Evolutionary conservation across 768 basidiomycete genomes (phyloP).

Genomic region (Rhodotorula graminis): DNA sequence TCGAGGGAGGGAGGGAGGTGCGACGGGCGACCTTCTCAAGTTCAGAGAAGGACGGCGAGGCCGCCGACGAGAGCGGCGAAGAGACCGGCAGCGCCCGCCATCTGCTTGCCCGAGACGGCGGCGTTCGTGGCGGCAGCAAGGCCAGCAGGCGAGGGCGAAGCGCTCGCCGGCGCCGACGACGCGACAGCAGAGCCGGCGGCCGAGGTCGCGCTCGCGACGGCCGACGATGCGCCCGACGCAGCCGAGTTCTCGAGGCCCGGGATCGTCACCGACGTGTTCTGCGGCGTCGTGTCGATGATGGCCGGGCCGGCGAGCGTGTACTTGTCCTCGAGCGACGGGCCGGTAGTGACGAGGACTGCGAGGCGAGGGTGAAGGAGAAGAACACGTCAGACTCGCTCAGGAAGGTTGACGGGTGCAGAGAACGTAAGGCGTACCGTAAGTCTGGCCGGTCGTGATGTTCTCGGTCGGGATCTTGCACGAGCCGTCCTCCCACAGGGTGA

Average conservation of each 20-base stretch:
- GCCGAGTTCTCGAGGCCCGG: conserved; percentile 5
- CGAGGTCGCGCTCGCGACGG: too few relatives aligned
- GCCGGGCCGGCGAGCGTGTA: conserved; percentile 27
- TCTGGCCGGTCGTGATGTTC: conserved; percentile 26
- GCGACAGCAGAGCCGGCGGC: too few relatives aligned
- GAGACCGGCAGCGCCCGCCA: neutral
- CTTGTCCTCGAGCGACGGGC: conserved; percentile 16
- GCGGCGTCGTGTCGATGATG: conserved; percentile 6
- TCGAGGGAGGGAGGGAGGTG: too few relatives aligned
- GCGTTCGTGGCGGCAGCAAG: neutral
- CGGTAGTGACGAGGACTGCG: conserved; percentile 23
- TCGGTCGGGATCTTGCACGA: conserved; percentile 17
- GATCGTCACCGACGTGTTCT: neutral
- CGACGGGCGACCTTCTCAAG: neutral
- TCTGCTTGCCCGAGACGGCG: neutral
- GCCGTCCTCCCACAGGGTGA: conserved; percentile 9
- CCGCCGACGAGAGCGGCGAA: neutral
- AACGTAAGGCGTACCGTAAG: neutral
- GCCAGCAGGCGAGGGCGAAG: neutral
- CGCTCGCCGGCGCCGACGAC: too few relatives aligned
- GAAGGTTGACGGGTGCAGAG: too few relatives aligned
- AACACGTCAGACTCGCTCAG: too few relatives aligned
- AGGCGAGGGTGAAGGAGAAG: neutral
- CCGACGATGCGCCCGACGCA: neutral
- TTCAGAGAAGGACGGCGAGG: neutral